Evolutionary conservation across 208 protist species (phyloP).

Genomic region (Trypanosoma avium): DNA sequence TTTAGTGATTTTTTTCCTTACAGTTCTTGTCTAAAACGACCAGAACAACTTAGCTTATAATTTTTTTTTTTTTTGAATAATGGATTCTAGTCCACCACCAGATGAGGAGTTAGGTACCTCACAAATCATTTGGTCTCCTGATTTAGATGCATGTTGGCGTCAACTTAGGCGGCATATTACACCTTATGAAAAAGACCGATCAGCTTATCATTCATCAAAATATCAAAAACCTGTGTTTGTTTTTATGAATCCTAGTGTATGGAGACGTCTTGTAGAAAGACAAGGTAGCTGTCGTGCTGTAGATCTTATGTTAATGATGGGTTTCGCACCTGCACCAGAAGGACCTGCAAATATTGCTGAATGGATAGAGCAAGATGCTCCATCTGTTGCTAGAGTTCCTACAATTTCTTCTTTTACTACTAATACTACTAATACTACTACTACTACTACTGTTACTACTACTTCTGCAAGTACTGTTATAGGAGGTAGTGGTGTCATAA

Average conservation of each 20-base stretch:
- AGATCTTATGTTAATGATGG: constrained; percentile 28
- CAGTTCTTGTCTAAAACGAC: too few relatives aligned
- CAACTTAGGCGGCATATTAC: constrained; percentile 18
- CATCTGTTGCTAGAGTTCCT: background rate
- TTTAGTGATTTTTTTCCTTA: background rate
- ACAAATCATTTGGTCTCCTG: constrained; percentile 12
- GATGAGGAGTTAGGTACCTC: constrained; percentile 17
- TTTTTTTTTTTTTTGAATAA: constrained; percentile 5
- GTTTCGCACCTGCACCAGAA: constrained; percentile 26
- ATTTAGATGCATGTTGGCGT: constrained; percentile 29
- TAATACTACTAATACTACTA: background rate
- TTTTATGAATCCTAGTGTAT: constrained; percentile 21
- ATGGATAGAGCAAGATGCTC: constrained; percentile 18
- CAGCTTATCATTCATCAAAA: constrained; percentile 20
- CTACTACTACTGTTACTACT: too few relatives aligned
- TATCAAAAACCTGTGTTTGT: constrained; percentile 30
- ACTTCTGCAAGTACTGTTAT: background rate
- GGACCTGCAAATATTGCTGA: background rate
- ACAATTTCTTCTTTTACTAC: background rate
- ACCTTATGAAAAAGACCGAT: constrained; percentile 23
- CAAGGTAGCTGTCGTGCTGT: constrained; percentile 19
- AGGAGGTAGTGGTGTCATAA: background rate
- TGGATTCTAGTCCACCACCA: constrained; percentile 11
- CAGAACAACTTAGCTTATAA: too few relatives aligned
- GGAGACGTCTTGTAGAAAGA: constrained; percentile 21